These are phyloP conservation scores for Eustoma russellianum DNA, from an alignment of 257 asterid species.

Conservation along the genomic window DNA sequence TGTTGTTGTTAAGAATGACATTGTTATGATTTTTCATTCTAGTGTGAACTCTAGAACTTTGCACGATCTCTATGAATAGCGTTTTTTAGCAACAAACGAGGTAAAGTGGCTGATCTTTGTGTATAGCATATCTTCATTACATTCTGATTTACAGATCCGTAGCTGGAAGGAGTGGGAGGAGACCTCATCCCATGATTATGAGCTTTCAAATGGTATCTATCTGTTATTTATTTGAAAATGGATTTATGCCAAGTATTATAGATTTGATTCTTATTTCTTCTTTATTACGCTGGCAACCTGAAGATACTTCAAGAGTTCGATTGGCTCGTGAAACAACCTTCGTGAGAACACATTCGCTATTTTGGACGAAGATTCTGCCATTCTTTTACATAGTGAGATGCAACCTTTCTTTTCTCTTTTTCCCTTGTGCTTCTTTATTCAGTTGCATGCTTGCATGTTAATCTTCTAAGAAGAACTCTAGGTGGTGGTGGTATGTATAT, in stretches of 20 bases:
- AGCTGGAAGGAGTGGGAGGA: slow-evolving; percentile 98
- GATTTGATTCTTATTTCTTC: background rate
- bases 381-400: slow-evolving; percentile 71
- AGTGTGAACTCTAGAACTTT: too few species aligned
- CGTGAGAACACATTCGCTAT: slow-evolving; percentile 84
- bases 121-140: slow-evolving; percentile 29
- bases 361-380: slow-evolving; percentile 75
- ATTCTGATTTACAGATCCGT: slow-evolving; percentile 52
- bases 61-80: too few species aligned
- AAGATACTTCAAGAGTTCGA: slow-evolving; percentile 94
- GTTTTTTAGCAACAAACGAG: too few species aligned
- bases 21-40: background rate
- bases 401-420: background rate
- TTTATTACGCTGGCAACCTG: slow-evolving; percentile 10
- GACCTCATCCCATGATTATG: slow-evolving; percentile 59
- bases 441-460: too few species aligned
- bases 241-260: background rate
- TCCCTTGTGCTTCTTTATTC: background rate
- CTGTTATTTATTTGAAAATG: background rate
- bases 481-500: too few species aligned
- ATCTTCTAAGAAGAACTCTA: too few species aligned
- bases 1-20: too few species aligned
- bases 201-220: slow-evolving; percentile 77
- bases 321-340: slow-evolving; percentile 89
- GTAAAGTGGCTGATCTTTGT: slow-evolving; percentile 59